These are phyloP conservation scores for Nothophoma quercina DNA, from an alignment of 2,329 filamentous ascomycete species.

Conservation along the genomic window DNA sequence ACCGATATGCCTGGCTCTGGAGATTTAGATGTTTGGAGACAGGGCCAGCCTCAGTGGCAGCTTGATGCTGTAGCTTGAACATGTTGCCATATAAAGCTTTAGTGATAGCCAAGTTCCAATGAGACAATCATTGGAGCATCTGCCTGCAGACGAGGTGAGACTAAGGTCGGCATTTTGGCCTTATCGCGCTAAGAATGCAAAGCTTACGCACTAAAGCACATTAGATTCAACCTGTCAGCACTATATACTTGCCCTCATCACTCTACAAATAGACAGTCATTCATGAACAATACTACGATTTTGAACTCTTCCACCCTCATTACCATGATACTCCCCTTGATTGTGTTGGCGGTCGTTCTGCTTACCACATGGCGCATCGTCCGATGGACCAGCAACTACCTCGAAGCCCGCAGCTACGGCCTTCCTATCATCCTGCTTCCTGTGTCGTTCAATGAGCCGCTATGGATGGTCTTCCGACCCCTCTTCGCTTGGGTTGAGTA, in stretches of 20 bases:
- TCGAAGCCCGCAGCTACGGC: conserved; percentile 17
- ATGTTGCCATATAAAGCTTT: too few species aligned
- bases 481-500: conserved; percentile 25
- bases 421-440: conserved; percentile 31
- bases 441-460: conserved; percentile 29
- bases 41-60: conserved; percentile 41
- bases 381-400: conserved; percentile 22
- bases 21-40: conserved; percentile 48
- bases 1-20: conserved; percentile 57
- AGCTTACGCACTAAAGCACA: neutral
- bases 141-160: too few species aligned
- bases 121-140: too few species aligned
- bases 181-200: too few species aligned
- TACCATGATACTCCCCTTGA: neutral
- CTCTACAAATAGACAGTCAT: neutral
- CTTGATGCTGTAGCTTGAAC: conserved; percentile 21
- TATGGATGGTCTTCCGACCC: conserved; percentile 30
- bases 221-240: neutral
- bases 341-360: neutral
- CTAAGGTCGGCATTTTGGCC: too few species aligned
- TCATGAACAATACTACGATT: neutral
- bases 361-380: neutral
- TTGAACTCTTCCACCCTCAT: neutral
- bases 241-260: neutral
- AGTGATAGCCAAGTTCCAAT: too few species aligned